Percentiles rank a stretch among this genome's conserved stretches.
Evolutionary conservation across 2,329 filamentous ascomycete genomes (phyloP).

Genomic region (Pestalotiopsis sp.): DNA sequence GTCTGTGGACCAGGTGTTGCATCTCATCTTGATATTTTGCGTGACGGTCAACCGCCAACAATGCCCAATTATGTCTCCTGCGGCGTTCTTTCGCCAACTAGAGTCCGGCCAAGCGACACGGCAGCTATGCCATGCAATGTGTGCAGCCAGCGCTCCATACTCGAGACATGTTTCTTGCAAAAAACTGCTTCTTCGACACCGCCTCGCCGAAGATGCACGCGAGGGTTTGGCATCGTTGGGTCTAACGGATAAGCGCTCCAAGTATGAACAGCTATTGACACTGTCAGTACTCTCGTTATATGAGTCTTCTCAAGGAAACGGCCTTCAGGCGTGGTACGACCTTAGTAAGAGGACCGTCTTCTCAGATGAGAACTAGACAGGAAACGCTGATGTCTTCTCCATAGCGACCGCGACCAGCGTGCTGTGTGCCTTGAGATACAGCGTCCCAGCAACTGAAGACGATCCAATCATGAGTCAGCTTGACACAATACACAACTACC

Average conservation of each 20-base stretch:
- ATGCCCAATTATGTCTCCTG: background rate
- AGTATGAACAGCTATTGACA: background rate
- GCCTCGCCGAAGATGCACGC: background rate
- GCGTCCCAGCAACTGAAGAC: background rate
- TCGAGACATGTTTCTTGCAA: background rate
- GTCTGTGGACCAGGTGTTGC: background rate
- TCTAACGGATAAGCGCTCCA: background rate
- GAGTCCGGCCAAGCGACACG: background rate
- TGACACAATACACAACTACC: background rate
- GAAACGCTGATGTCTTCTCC: background rate
- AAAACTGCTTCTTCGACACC: background rate
- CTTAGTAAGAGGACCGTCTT: background rate
- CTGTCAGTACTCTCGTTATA: background rate
- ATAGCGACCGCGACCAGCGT: background rate
- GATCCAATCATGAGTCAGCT: background rate
- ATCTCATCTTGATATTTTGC: background rate
- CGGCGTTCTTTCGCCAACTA: background rate
- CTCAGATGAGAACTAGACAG: background rate
- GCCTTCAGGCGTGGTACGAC: background rate
- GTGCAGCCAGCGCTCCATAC: background rate
- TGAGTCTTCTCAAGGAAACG: background rate
- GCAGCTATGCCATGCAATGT: constrained; percentile 2
- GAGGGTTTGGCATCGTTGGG: background rate
- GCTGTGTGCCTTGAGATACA: background rate
- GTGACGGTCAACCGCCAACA: background rate